Evolutionary conservation across 441 rosid species (phyloP).

Genomic region (Aquilaria agallochum): DNA sequence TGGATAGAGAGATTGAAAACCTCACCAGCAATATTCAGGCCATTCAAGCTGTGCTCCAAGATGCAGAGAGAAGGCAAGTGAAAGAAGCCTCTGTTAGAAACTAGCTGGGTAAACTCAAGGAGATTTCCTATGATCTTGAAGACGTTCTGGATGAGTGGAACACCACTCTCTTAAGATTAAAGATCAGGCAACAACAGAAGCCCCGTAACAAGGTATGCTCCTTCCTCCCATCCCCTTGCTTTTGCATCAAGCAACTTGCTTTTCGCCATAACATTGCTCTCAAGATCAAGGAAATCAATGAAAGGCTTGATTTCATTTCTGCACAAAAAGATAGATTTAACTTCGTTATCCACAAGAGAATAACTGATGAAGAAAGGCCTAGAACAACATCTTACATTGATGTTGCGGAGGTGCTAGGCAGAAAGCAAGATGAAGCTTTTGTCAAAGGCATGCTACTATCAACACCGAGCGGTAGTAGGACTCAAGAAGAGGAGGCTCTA

Average conservation of each 20-base stretch:
- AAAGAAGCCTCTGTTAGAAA: not conserved
- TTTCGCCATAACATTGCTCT: conserved; percentile 7
- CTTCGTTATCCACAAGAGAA: not conserved
- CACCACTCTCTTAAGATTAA: not conserved
- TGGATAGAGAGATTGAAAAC: not conserved
- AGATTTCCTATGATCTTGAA: conserved; percentile 13
- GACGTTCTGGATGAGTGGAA: conserved; percentile 10
- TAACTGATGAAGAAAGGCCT: conserved; percentile 6
- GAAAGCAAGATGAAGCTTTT: conserved; percentile 1
- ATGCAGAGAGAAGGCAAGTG: conserved; percentile 15
- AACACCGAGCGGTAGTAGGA: not conserved
- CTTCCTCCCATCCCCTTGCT: conserved; percentile 4
- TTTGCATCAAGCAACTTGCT: not conserved
- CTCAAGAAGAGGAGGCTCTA: not conserved
- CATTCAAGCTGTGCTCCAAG: conserved; percentile 8
- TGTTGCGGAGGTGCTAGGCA: conserved; percentile 15
- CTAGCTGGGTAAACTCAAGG: conserved; percentile 15
- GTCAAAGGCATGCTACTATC: conserved; percentile 7
- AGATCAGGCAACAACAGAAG: not conserved
- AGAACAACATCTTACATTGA: conserved; percentile 9
- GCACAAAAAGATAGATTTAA: conserved; percentile 3
- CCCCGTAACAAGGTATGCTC: conserved; percentile 10
- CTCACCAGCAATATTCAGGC: not conserved
- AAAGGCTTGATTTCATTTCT: conserved; percentile 5
- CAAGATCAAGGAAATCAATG: conserved; percentile 8